A percentile compares a stretch with the other conserved stretches of the same genome.
phyloP scores from a whole-genome alignment of 2,329 filamentous ascomycete genomes.

The Elsinoe batatas region DNA sequence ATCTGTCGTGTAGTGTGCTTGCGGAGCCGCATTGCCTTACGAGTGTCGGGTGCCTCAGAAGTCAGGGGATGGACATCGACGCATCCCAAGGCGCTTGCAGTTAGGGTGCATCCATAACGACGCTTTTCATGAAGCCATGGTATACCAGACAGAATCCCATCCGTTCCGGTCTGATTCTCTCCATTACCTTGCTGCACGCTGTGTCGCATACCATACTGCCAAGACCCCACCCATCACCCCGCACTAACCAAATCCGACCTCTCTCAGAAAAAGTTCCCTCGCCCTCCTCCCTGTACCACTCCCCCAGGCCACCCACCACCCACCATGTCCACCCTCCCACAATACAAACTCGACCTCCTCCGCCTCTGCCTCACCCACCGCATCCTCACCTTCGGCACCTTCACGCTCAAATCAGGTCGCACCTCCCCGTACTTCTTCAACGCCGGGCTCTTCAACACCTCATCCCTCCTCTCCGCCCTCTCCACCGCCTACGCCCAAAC shows the following conservation, averaged over 20 bases:
- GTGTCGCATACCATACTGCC: background rate
- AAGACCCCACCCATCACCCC: background rate
- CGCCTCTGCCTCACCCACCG: constrained; percentile 56
- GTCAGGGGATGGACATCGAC: no score
- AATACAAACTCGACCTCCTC: constrained; percentile 66
- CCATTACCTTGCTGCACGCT: background rate
- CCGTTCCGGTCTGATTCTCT: no score
- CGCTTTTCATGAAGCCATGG: no score
- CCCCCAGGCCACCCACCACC: no score
- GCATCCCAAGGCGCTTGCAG: no score
- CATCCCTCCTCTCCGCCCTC: constrained; percentile 66
- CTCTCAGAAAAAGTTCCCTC: background rate
- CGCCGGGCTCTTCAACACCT: constrained; percentile 79
- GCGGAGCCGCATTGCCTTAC: no score
- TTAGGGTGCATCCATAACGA: no score
- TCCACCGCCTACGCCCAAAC: constrained; percentile 68
- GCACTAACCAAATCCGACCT: constrained; percentile 1
- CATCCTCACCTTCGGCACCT: constrained; percentile 71
- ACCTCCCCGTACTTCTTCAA: constrained; percentile 97
- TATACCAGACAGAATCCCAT: no score
- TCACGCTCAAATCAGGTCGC: constrained; percentile 86
- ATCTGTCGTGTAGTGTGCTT: no score
- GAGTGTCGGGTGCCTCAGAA: no score
- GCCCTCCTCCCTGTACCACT: no score
- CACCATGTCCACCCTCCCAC: constrained; percentile 21